Percentiles rank a stretch among this genome's conserved stretches.
Evolutionary conservation across 371 early-diverging fungal species (phyloP).

Genomic region (Smittium mucronatum): DNA sequence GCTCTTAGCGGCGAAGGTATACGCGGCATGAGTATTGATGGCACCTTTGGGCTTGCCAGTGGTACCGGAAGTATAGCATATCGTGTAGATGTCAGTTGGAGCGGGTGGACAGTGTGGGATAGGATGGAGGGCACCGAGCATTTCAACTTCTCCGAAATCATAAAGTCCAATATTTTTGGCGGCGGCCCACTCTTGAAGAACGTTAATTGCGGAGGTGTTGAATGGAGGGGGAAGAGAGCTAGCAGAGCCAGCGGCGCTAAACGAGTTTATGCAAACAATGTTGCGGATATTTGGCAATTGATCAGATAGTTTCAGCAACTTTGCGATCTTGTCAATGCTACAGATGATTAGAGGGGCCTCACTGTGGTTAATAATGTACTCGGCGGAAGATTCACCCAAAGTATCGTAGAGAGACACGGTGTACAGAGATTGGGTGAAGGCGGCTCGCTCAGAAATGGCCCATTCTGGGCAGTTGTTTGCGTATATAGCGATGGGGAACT

Average conservation of each 20-base stretch:
- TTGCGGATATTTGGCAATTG: constrained; percentile 45
- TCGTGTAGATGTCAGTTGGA: constrained; percentile 70
- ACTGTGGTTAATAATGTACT: constrained; percentile 63
- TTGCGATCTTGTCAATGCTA: constrained; percentile 68
- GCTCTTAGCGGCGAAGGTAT: constrained; percentile 32
- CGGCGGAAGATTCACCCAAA: constrained; percentile 60
- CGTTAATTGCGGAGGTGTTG: constrained; percentile 23
- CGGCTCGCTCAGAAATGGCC: constrained; percentile 71
- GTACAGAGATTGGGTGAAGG: constrained; percentile 43
- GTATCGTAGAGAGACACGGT: constrained; percentile 84
- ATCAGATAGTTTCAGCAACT: constrained; percentile 44
- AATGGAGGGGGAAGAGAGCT: constrained; percentile 19
- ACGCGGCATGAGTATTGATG: constrained; percentile 26
- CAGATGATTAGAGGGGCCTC: constrained; percentile 53
- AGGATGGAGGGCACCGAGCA: constrained; percentile 37
- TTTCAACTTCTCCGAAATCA: constrained; percentile 48
- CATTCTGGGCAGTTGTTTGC: constrained; percentile 83
- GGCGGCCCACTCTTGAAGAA: constrained; percentile 37
- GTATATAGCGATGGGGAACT: constrained; percentile 53
- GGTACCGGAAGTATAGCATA: constrained; percentile 94
- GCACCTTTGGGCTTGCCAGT: constrained; percentile 52
- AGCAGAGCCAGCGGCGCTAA: background rate
- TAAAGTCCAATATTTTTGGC: constrained; percentile 25
- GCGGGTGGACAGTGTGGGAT: constrained; percentile 36
- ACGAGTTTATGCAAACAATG: constrained; percentile 60